Evolutionary conservation across 1,284 basidiomycete species (phyloP), one percentile per base, ranked within the genome.

Genomic region (Ustilago sp.): DNA sequence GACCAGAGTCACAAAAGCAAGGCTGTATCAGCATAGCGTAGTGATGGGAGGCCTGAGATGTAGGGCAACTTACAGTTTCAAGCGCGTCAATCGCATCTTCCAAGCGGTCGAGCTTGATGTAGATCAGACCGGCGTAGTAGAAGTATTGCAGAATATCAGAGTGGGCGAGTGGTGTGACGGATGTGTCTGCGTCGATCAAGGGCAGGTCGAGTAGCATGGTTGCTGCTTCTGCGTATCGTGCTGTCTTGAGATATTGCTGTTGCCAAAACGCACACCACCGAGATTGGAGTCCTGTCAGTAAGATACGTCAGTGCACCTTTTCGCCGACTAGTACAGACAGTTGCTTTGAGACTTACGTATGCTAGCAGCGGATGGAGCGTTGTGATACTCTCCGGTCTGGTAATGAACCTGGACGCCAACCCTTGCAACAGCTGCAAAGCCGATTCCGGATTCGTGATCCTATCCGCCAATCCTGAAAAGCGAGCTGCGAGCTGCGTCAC

Each of bases 111-210:
- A 71, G 53, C 62, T 74, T 74, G 55, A 78, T 66, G 15, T 70
- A 77, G 55, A 81, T 74, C 28, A 81, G 56, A 5, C 79, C 83
- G 2, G 74, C 65, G 28, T 82, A 76, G 72, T 83, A 82, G 38
- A 79, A 78, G 62, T 81, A 85, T 43, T 80, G 79, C 19, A 84
- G 69, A 35, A 82, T 63, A 43, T 82, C 81, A 7, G 71, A 68
- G 39, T 70, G 62, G 2, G 54, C 60, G 35, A 77, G 45, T 5
- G 69, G 68, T 2, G 69, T 68, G 57, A 77, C 34, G 35, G 65
- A 50, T 19, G 63, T 63, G 45, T 77, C 68, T 19, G 73, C 74
- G 35, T 74, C 72, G 31, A 79, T 74, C 50, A 78, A 51, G 8
- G 69, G 73, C 8, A 64, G 55, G 28, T 74, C 63, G 53, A 81